These are phyloP conservation scores for Metarhizium anisopliae DNA, from an alignment of 2,329 filamentous ascomycete genomes.

Conservation along the genomic window DNA sequence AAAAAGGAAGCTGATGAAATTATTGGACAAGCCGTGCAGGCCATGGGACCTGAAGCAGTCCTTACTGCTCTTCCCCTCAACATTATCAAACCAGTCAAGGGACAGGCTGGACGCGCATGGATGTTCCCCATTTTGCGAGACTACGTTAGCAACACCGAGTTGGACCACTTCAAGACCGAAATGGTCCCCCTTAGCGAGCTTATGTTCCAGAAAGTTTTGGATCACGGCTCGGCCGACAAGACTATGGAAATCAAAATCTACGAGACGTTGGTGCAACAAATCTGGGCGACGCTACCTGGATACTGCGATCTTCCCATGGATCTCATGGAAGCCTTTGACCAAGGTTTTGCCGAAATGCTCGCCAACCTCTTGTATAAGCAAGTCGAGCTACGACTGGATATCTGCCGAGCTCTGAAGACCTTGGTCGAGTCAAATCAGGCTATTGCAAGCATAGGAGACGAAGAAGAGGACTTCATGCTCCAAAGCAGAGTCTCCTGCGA, in stretches of 20 bases:
- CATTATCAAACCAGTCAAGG: slow-evolving; percentile 64
- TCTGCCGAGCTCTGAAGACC: slow-evolving; percentile 79
- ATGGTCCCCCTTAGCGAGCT: slow-evolving; percentile 83
- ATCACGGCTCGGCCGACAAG: slow-evolving; percentile 75
- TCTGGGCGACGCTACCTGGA: slow-evolving; percentile 87
- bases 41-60: slow-evolving; percentile 82
- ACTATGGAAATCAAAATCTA: slow-evolving; percentile 97
- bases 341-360: slow-evolving; percentile 79
- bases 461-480: slow-evolving; percentile 63
- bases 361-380: slow-evolving; percentile 91
- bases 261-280: slow-evolving; percentile 90
- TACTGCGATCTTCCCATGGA: slow-evolving; percentile 93
- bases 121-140: slow-evolving; percentile 86
- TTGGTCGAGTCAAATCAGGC: slow-evolving; percentile 88
- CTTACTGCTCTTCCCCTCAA: slow-evolving; percentile 80
- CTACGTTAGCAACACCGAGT: slow-evolving; percentile 77
- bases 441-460: slow-evolving; percentile 59
- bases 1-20: slow-evolving; percentile 94
- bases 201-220: slow-evolving; percentile 82
- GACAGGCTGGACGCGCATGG: slow-evolving; percentile 84
- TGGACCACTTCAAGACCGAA: slow-evolving; percentile 76
- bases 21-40: slow-evolving; percentile 75
- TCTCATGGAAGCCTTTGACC: slow-evolving; percentile 67
- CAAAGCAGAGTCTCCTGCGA: slow-evolving; percentile 71
- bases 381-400: slow-evolving; percentile 73